A percentile compares a stretch with the other conserved stretches of the same genome.
phyloP scores from a whole-genome alignment of 202 grass and related monocot species.

The Eragrostis tef region DNA sequence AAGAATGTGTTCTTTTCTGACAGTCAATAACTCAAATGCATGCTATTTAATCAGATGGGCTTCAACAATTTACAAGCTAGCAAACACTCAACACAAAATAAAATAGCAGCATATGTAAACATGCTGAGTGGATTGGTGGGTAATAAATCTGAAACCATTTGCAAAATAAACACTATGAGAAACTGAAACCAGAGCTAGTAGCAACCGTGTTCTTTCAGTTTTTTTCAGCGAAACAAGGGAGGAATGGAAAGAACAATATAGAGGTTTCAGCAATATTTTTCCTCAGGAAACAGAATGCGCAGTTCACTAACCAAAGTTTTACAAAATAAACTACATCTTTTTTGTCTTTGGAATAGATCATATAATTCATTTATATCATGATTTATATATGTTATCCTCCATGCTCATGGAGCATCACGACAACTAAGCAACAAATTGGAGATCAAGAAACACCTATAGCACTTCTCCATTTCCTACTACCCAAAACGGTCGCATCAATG shows the following conservation, averaged over 20 bases:
- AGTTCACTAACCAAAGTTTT: too few species aligned
- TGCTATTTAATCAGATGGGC: not conserved
- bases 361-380: not conserved
- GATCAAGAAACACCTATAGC: not conserved
- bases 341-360: not conserved
- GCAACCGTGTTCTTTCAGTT: not conserved
- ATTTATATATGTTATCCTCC: not conserved
- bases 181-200: not conserved
- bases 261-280: not conserved
- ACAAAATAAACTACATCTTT: not conserved
- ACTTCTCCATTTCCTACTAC: not conserved
- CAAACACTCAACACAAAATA: not conserved
- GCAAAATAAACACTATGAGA: not conserved
- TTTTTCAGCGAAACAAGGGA: not conserved
- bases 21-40: not conserved
- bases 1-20: not conserved
- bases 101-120: not conserved
- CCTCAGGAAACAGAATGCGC: not conserved
- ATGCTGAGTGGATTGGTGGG: not conserved
- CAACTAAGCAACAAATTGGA: not conserved
- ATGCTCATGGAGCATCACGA: not conserved
- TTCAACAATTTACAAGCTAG: slow-evolving; percentile 9
- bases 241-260: not conserved
- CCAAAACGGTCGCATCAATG: not conserved
- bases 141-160: slow-evolving; percentile 4